phyloP scores from a whole-genome alignment of 2,329 filamentous ascomycete genomes.

The Diaporthe caulivora region DNA sequence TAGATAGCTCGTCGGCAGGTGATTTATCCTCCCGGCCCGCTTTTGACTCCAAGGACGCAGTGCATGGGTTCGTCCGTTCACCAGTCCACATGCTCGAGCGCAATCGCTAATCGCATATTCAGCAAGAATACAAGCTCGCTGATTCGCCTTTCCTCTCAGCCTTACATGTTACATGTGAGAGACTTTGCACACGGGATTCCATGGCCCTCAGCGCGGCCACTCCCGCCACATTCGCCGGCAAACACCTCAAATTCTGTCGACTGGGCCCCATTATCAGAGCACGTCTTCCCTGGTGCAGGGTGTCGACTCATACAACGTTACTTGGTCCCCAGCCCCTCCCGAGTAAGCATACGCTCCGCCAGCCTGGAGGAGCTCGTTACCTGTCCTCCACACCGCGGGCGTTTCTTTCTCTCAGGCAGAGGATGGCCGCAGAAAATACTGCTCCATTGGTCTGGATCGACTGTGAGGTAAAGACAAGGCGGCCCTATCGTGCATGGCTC shows the following conservation, averaged over 20 bases:
- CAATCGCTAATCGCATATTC: conserved; percentile 1
- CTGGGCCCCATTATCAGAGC: not conserved
- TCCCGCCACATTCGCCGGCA: conserved; percentile 5
- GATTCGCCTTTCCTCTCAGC: conserved; percentile 29
- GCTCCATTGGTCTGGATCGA: conserved; percentile 90
- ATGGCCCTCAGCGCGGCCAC: conserved; percentile 17
- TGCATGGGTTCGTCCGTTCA: not conserved
- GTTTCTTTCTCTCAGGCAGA: not conserved
- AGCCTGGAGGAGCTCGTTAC: not conserved
- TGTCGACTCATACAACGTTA: conserved; percentile 35
- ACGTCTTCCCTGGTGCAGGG: conserved; percentile 22
- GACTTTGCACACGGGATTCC: not conserved
- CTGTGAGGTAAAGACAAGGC: conserved; percentile 60
- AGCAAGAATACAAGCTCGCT: conserved; percentile 32
- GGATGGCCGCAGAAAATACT: conserved; percentile 42
- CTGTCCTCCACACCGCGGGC: not conserved
- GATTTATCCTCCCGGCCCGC: conserved; percentile 2
- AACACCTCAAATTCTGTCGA: not conserved
- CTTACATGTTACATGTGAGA: not conserved
- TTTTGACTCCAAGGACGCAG: conserved; percentile 3
- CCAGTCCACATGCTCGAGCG: not conserved
- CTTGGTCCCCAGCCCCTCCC: conserved; percentile 9
- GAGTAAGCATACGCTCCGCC: not conserved
- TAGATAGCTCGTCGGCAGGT: conserved; percentile 19
- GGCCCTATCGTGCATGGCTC: not conserved